Evolutionary conservation across 2,329 filamentous ascomycete species (phyloP).

Genomic region (Colletotrichum godetiae): DNA sequence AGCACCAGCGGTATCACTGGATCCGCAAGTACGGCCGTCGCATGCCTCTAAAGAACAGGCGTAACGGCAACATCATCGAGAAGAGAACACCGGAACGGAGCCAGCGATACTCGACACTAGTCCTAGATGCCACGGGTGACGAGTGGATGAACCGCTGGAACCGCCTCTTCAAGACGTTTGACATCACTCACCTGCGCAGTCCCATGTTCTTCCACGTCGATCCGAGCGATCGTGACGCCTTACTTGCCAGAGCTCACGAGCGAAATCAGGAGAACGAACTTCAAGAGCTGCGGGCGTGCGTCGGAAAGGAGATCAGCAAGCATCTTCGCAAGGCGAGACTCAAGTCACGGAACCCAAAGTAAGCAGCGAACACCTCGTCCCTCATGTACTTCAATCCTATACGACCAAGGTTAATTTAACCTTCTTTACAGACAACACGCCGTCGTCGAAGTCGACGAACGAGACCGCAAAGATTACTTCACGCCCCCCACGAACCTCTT

Average conservation of each 20-base stretch:
- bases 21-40: constrained; percentile 73
- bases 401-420: constrained; percentile 33
- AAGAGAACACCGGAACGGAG: constrained; percentile 36
- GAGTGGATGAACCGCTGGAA: constrained; percentile 80
- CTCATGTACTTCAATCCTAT: no score
- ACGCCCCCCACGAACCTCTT: constrained; percentile 73
- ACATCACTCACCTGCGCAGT: constrained; percentile 78
- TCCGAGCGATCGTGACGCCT: constrained; percentile 77
- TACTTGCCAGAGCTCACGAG: constrained; percentile 76
- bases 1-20: constrained; percentile 85
- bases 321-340: constrained; percentile 69
- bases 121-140: constrained; percentile 73
- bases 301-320: constrained; percentile 84
- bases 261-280: constrained; percentile 71
- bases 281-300: constrained; percentile 77
- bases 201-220: constrained; percentile 89
- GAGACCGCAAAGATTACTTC: constrained; percentile 77
- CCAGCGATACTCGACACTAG: constrained; percentile 53
- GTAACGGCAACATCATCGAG: constrained; percentile 48
- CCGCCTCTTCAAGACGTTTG: constrained; percentile 73
- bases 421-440: constrained; percentile 51
- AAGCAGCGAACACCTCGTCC: constrained; percentile 29
- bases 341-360: constrained; percentile 34
- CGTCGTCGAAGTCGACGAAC: constrained; percentile 69
- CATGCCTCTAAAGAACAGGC: constrained; percentile 66